Evolutionary conservation across 345 rosid genomes (phyloP).

Genomic region (Ceriops decandra): DNA sequence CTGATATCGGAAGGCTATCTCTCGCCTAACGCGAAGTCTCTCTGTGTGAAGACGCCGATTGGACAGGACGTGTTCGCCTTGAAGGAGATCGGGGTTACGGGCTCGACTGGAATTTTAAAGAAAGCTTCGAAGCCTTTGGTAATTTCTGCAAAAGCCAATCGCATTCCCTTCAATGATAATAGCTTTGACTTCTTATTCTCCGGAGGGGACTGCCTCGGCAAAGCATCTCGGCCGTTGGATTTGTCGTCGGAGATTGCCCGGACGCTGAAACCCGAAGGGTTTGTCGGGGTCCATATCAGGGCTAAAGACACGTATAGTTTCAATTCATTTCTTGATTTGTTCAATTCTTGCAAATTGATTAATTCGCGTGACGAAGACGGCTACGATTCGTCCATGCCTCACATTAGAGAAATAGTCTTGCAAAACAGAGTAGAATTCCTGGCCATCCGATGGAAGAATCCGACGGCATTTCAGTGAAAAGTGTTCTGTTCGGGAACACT

Average conservation of each 20-base stretch:
- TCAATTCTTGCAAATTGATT: slow-evolving; percentile 69
- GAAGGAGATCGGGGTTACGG: slow-evolving; percentile 68
- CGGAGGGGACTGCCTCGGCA: slow-evolving; percentile 66
- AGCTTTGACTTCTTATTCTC: slow-evolving; percentile 79
- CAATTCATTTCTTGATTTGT: slow-evolving; percentile 91
- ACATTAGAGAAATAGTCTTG: slow-evolving; percentile 60
- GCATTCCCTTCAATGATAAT: slow-evolving; percentile 46
- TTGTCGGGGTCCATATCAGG: slow-evolving; percentile 62
- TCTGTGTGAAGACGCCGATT: slow-evolving; percentile 61
- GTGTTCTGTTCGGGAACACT: slow-evolving; percentile 67
- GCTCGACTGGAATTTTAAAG: slow-evolving; percentile 67
- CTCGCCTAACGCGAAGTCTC: slow-evolving; percentile 50
- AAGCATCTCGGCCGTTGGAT: slow-evolving; percentile 46
- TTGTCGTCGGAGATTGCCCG: slow-evolving; percentile 77
- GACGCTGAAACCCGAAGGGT: slow-evolving; percentile 84
- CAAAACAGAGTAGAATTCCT: slow-evolving; percentile 32
- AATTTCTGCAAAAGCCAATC: slow-evolving; percentile 49
- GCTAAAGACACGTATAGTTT: slow-evolving; percentile 95
- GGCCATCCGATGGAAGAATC: slow-evolving; percentile 29
- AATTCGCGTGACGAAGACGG: slow-evolving; percentile 65
- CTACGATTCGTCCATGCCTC: slow-evolving; percentile 58
- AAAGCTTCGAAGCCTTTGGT: slow-evolving; percentile 81
- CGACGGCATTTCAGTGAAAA: slow-evolving; percentile 32
- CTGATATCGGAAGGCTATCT: slow-evolving; percentile 69
- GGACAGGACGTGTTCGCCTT: slow-evolving; percentile 83